A percentile compares a stretch with the other conserved stretches of the same genome.
Conservation (phyloP, 148 eudicot genomes). For the Rheum nobile region DNA sequence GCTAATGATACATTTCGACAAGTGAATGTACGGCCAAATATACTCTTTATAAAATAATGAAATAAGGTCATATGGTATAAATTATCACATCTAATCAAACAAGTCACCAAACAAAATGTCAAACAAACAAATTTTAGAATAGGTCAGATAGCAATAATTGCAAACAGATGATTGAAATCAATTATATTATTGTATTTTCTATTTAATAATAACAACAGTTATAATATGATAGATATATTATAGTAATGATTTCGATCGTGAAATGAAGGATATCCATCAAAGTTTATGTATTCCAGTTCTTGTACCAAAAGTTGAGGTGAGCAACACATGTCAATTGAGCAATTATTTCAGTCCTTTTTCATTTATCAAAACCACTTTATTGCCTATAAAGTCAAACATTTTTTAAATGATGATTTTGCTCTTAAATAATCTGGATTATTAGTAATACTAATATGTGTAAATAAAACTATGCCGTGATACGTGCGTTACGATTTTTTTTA, state of each 20-base stretch:
- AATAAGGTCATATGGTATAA: not conserved
- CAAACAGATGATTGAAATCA: not conserved
- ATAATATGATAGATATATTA: not conserved
- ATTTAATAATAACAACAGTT: too few relatives aligned
- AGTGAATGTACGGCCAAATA: conserved; percentile 1
- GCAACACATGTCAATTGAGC: too few relatives aligned
- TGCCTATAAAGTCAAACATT: too few relatives aligned
- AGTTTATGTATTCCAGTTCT: too few relatives aligned
- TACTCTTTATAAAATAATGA: not conserved
- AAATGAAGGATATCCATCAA: not conserved
- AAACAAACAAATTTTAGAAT: not conserved
- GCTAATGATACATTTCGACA: not conserved
- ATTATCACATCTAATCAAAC: conserved; percentile 1
- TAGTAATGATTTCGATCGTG: not conserved
- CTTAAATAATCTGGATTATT: too few relatives aligned
- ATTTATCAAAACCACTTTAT: too few relatives aligned
- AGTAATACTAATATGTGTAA: too few relatives aligned
- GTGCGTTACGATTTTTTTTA: too few relatives aligned
- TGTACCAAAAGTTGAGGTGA: too few relatives aligned
- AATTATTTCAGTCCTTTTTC: too few relatives aligned
- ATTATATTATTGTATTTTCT: not conserved
- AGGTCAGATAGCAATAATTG: conserved; percentile 1
- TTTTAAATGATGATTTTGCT: too few relatives aligned
- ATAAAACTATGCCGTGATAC: too few relatives aligned
- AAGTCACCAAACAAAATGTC: not conserved